phyloP scores from a whole-genome alignment of 495 filamentous ascomycete species.

The Evernia prunastri region DNA sequence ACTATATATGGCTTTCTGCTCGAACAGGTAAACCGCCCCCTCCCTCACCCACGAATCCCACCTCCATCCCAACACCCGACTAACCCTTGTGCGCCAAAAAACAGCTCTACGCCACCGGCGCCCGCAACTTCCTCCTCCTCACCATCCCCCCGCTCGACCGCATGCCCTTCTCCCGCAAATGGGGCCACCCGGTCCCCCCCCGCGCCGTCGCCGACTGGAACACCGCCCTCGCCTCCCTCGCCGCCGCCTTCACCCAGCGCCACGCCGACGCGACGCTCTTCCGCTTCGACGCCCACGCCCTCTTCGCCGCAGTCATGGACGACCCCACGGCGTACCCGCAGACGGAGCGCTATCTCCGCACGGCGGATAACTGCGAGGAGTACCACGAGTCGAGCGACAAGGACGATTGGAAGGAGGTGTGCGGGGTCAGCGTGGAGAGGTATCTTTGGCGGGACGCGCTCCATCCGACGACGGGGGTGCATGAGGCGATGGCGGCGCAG shows the following conservation, averaged over 20 bases:
- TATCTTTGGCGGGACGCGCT: conserved; percentile 15
- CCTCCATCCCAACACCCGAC: neutral
- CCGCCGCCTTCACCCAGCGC: neutral
- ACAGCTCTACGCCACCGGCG: conserved; percentile 55
- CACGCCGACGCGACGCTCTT: conserved; percentile 10
- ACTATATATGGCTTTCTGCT: conserved; percentile 5
- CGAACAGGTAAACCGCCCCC: neutral
- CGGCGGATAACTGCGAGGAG: neutral
- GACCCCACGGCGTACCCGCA: neutral
- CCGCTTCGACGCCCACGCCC: conserved; percentile 8
- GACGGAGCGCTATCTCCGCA: neutral
- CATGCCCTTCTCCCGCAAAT: conserved; percentile 10
- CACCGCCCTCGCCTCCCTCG: neutral
- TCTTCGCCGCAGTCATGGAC: conserved; percentile 1
- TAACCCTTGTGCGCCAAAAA: too few species aligned
- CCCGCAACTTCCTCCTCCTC: conserved; percentile 64
- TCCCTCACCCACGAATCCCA: neutral
- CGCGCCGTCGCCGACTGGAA: conserved; percentile 1
- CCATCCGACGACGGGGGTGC: conserved; percentile 12
- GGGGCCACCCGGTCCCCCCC: neutral
- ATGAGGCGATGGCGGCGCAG: conserved; percentile 12
- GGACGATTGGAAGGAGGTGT: neutral
- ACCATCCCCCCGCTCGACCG: conserved; percentile 63
- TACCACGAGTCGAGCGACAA: neutral
- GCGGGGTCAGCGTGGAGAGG: neutral